Evolutionary conservation across 352 stramenopile genomes (phyloP), one percentile per base, ranked within the genome.

Genomic region (Plasmopara halstedii): DNA sequence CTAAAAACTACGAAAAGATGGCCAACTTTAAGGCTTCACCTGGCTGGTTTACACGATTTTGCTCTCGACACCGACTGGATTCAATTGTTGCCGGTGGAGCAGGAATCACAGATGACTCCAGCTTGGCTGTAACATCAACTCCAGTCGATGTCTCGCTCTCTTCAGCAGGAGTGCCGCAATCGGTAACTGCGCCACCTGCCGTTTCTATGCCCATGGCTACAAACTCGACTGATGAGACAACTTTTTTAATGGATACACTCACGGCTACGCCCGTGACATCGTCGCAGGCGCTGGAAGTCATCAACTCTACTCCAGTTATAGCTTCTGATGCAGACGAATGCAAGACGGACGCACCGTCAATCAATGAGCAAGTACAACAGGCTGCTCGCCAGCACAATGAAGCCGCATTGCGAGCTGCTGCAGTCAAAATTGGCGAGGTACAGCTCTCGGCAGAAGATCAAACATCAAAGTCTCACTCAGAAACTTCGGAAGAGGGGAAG

Each of bases 41-140:
- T 0, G 82, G 83, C 20, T 94, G 83, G 83, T 94, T 92, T 49
- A 75, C 80, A 47, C 80, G 83, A 49, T 94, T 92, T 54, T 94
- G 83, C 61, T 88, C 82, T 42, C 76, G 82, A 19, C 80, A 94
- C 44, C 74, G 74, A 39, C 59, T 94, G 18, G 78, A 90, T 41
- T 77, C 81, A 21, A 71, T 76, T 17, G 68, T 81, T 27, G 48
- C 49, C n/a, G 25, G 41, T 14, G 47, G 23, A 18, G 36, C 29
- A 35, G 39, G 25, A 27, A 31, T 7, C 22, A 39, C 26, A 15
- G 38, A 43, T n/a, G 35, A 45, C 2, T 34, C 36, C 9, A 47
- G 14, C 2, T 23, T 31, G 31, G 6, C 21, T 33, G 42, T 39
- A 35, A n/a, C 5, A 15, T 21, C 38, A 14, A 17, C 50, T 48